Evolutionary conservation across 148 eudicot species (phyloP), one percentile per base, ranked within the genome.

Genomic region (Limonium bicolor): DNA sequence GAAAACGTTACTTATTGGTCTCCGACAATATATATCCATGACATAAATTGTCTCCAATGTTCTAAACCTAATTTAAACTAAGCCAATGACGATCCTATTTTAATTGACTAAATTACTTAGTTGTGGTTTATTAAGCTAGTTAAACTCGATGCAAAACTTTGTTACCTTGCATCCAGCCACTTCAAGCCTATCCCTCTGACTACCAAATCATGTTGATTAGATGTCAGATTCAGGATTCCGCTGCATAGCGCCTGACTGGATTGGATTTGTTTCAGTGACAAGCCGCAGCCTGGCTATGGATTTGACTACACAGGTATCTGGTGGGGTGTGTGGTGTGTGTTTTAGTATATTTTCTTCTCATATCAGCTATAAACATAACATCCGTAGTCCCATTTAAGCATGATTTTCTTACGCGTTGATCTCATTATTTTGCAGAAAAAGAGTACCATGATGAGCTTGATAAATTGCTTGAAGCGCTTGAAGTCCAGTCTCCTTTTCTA

Each of bases 241-340:
- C 67, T 90, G 99, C 68, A 56, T 78, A 63, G 99, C 99, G 61
- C 99, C 99, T 54, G 99, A 90, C 55, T 90, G 99, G 99, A 68
- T 90, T 54, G 99, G 99, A 49, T 90, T 90, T 67, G 99, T 27
- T 90, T 90, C 67, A 81, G 95, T 61, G 99, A 90, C 62, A 80
- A 77, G 74, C 99, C 99, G 47, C 86, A 80, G 60, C 65, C 99
- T 42, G 82, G 86, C 63, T 85, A 73, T 55, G 99, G 76, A 32
- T 90, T 85, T 63, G 95, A 90, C 64, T 90, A 80, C 65, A 90
- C 99, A 50, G 99, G 99, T 90, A 39, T 63, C 57, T 58, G n/a
- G n/a, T n/a, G n/a, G n/a, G n/a, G n/a, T n/a, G n/a, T n/a, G n/a
- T n/a, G n/a, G n/a, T n/a, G n/a, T n/a, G n/a, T n/a, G n/a, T n/a